A percentile compares a stretch with the other conserved stretches of the same genome.
These are phyloP conservation scores for Marasmius fiardii DNA, from an alignment of 1,284 basidiomycete genomes.

Conservation along the genomic window DNA sequence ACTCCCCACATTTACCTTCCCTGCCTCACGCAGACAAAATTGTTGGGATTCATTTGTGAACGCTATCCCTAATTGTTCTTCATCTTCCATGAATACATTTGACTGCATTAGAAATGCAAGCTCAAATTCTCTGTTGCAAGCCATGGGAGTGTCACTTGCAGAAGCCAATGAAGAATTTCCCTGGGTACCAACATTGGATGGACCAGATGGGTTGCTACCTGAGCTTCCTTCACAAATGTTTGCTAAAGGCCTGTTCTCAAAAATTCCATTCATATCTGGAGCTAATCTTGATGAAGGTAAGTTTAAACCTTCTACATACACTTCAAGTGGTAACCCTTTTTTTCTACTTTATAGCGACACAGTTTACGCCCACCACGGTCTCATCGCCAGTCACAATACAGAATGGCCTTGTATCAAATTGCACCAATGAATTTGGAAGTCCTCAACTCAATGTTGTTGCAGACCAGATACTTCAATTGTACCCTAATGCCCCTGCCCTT, in stretches of 20 bases:
- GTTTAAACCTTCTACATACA: not conserved
- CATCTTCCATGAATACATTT: conserved; percentile 26
- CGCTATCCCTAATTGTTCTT: conserved; percentile 31
- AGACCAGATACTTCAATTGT: conserved; percentile 19
- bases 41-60: conserved; percentile 39
- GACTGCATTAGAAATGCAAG: conserved; percentile 35
- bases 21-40: conserved; percentile 27
- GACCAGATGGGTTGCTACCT: conserved; percentile 36
- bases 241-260: conserved; percentile 29
- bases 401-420: no score
- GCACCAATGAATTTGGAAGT: conserved; percentile 18
- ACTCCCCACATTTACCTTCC: conserved; percentile 25
- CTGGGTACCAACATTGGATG: conserved; percentile 40
- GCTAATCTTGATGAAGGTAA: conserved; percentile 46
- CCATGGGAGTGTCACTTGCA: conserved; percentile 21
- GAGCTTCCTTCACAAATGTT: conserved; percentile 35
- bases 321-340: no score
- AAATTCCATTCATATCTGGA: conserved; percentile 44
- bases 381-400: no score
- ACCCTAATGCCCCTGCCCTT: conserved; percentile 26
- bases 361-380: no score
- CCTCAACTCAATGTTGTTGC: not conserved
- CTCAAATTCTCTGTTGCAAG: conserved; percentile 32
- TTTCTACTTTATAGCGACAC: no score
- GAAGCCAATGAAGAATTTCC: conserved; percentile 27